These are phyloP conservation scores for Hyaloraphidium curvatum DNA, from an alignment of 192 early-diverging fungal genomes.

Conservation along the genomic window DNA sequence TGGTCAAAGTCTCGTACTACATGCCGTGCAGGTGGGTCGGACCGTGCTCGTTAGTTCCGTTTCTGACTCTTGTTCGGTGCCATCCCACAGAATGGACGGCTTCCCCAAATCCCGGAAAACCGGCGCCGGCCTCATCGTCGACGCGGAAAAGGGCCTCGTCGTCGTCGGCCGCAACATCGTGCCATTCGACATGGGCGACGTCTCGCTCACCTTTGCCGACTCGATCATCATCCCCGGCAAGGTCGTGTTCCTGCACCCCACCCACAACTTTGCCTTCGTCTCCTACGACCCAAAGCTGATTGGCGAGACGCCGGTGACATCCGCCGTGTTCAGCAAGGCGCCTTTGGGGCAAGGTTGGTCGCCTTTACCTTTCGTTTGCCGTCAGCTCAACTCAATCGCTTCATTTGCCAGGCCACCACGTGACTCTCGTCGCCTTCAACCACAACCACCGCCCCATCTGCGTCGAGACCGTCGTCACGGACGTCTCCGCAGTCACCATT, in stretches of 20 bases:
- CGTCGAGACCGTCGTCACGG: conserved; percentile 27
- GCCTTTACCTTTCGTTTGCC: too few relatives aligned
- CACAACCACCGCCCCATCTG: conserved; percentile 26
- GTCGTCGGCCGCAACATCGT: conserved; percentile 66
- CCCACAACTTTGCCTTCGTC: conserved; percentile 70
- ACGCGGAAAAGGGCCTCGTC: conserved; percentile 57
- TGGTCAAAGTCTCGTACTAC: conserved; percentile 64
- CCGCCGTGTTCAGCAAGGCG: conserved; percentile 33
- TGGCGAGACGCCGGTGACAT: conserved; percentile 50
- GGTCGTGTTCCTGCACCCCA: conserved; percentile 65
- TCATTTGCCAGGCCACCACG: too few relatives aligned
- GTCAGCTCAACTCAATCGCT: too few relatives aligned
- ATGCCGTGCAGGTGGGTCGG: conserved; percentile 59
- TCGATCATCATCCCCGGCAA: conserved; percentile 72
- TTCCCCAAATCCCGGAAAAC: neutral
- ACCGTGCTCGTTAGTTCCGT: too few relatives aligned
- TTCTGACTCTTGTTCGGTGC: too few relatives aligned
- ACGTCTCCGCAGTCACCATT: conserved; percentile 26
- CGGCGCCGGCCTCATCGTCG: conserved; percentile 64
- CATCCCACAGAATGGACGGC: too few relatives aligned
- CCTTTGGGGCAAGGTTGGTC: conserved; percentile 47
- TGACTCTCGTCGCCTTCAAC: conserved; percentile 20
- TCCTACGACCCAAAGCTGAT: conserved; percentile 56
- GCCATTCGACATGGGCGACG: conserved; percentile 54
- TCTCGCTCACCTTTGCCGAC: conserved; percentile 68